Evolutionary conservation across 2,329 filamentous ascomycete species (phyloP).

Genomic region (Triangularia verruculosa): DNA sequence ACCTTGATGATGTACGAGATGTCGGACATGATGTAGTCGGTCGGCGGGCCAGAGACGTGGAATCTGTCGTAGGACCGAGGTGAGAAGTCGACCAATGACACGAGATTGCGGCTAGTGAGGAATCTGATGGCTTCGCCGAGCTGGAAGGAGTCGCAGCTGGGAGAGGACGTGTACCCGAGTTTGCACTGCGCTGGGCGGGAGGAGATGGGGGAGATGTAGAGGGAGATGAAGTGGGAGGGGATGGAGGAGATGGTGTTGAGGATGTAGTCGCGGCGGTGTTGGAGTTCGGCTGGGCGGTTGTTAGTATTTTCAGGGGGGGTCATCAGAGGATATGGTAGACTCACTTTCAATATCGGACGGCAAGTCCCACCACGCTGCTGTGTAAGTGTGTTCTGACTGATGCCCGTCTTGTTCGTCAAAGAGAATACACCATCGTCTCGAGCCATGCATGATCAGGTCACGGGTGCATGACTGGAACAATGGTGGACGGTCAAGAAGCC

Average conservation of each 20-base stretch:
- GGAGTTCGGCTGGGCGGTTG: slow-evolving; percentile 55
- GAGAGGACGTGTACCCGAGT: slow-evolving; percentile 69
- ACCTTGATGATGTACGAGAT: slow-evolving; percentile 58
- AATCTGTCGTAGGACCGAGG: slow-evolving; percentile 44
- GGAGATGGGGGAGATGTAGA: slow-evolving; percentile 62
- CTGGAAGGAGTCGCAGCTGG: slow-evolving; percentile 74
- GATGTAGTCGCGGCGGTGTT: slow-evolving; percentile 62
- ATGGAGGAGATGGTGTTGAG: slow-evolving; percentile 68
- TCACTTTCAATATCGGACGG: slow-evolving; percentile 65
- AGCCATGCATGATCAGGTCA: slow-evolving; percentile 65
- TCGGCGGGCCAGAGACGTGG: slow-evolving; percentile 22
- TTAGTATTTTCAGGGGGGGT: neutral
- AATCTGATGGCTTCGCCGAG: slow-evolving; percentile 76
- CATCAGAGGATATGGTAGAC: slow-evolving; percentile 19
- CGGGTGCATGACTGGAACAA: slow-evolving; percentile 61
- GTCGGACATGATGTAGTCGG: slow-evolving; percentile 52
- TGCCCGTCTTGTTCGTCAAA: slow-evolving; percentile 34
- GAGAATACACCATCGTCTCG: slow-evolving; percentile 52
- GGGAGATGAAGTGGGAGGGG: slow-evolving; percentile 61
- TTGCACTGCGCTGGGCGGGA: slow-evolving; percentile 60
- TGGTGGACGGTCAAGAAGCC: slow-evolving; percentile 60
- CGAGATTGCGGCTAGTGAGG: slow-evolving; percentile 57
- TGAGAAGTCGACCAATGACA: slow-evolving; percentile 58
- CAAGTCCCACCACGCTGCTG: slow-evolving; percentile 64
- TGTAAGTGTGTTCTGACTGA: slow-evolving; percentile 29